phyloP scores from a whole-genome alignment of 148 eudicot species.

The Pharnaceum exiguum region DNA sequence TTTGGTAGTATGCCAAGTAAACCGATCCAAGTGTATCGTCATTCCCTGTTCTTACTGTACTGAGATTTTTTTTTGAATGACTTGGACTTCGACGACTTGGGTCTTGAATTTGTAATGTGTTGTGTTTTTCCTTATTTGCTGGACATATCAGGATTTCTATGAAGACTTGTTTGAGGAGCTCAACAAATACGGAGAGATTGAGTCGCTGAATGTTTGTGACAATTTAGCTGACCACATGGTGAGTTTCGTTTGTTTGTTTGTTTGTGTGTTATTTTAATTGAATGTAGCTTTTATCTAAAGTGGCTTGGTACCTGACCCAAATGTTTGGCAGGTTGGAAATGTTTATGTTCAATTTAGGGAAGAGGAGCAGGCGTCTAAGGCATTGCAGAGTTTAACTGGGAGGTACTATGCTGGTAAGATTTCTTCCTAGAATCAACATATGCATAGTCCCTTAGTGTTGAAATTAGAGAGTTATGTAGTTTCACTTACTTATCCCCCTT shows the following conservation, averaged over 20 bases:
- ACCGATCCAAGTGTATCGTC: too few relatives aligned
- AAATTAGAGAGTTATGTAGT: neutral
- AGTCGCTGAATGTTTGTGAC: constrained; percentile 86
- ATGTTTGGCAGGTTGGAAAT: constrained; percentile 68
- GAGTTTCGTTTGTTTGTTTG: constrained; percentile 2
- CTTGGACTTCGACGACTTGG: too few relatives aligned
- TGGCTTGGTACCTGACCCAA: neutral
- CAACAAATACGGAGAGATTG: constrained; percentile 84
- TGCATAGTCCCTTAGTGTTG: neutral
- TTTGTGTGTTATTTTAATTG: neutral
- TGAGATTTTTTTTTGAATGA: too few relatives aligned
- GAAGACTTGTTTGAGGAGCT: constrained; percentile 93
- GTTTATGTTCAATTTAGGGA: constrained; percentile 90
- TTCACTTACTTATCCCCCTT: neutral
- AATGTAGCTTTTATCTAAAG: neutral
- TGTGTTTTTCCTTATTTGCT: neutral
- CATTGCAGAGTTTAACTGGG: constrained; percentile 63
- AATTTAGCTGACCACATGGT: constrained; percentile 97
- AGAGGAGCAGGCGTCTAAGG: constrained; percentile 85
- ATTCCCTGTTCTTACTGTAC: too few relatives aligned
- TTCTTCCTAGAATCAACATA: neutral
- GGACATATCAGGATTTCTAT: constrained; percentile 62
- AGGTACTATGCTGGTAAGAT: constrained; percentile 78
- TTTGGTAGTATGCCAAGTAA: too few relatives aligned
- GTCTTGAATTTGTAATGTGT: neutral